phyloP scores from a whole-genome alignment of 192 early-diverging fungal species.

The Obelidium mucronatum region DNA sequence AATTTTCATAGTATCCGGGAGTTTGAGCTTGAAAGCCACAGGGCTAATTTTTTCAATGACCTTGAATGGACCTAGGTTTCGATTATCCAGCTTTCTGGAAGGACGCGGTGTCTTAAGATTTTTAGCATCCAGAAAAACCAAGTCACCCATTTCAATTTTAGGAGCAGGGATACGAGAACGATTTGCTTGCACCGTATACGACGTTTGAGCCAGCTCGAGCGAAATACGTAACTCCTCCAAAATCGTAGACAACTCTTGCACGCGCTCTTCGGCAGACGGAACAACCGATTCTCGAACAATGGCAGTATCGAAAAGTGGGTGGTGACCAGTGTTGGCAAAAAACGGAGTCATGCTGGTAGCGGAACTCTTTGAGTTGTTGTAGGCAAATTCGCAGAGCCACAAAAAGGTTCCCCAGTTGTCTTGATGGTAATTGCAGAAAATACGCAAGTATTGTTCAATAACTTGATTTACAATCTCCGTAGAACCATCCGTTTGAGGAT shows the following conservation, averaged over 20 bases:
- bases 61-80: slow-evolving; percentile 22
- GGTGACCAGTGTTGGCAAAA: slow-evolving; percentile 24
- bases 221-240: not conserved
- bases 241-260: not conserved
- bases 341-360: slow-evolving; percentile 43
- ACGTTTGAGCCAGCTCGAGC: slow-evolving; percentile 4
- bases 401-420: slow-evolving; percentile 49
- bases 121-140: slow-evolving; percentile 4
- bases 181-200: slow-evolving; percentile 3
- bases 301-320: slow-evolving; percentile 16
- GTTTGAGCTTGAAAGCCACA: slow-evolving; percentile 1
- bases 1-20: slow-evolving; percentile 9
- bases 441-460: slow-evolving; percentile 34
- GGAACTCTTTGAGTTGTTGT: slow-evolving; percentile 54
- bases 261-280: not conserved
- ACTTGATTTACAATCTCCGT: slow-evolving; percentile 35
- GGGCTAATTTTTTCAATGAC: not conserved
- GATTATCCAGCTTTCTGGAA: not conserved
- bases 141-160: not conserved
- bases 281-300: not conserved
- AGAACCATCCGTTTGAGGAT: slow-evolving; percentile 40
- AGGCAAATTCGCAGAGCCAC: slow-evolving; percentile 53
- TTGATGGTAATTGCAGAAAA: slow-evolving; percentile 38
- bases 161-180: not conserved
- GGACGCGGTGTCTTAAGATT: not conserved